These are phyloP conservation scores for Vaccinium darrowii DNA, from an alignment of 148 eudicot genomes.

Conservation along the genomic window DNA sequence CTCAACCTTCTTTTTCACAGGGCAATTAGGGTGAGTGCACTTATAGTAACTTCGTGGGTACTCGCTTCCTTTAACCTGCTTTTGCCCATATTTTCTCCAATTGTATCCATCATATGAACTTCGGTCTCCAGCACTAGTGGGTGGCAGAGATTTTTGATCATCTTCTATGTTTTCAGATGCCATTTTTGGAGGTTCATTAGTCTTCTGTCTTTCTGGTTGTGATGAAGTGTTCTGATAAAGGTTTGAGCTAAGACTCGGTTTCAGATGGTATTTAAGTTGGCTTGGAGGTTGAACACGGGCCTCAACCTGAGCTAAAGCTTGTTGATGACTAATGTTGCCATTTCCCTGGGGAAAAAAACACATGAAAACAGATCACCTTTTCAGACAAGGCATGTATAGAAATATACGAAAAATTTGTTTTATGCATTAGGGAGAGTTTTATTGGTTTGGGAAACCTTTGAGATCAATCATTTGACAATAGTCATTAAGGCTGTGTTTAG, in stretches of 20 bases:
- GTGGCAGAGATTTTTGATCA: slow-evolving; percentile 30
- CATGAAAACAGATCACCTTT: background rate
- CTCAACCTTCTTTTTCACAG: slow-evolving; percentile 82
- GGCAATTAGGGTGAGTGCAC: slow-evolving; percentile 80
- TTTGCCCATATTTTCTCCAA: slow-evolving; percentile 97
- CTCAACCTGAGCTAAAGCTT: slow-evolving; percentile 35
- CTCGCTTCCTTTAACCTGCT: slow-evolving; percentile 98
- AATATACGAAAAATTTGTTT: background rate
- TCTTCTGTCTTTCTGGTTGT: slow-evolving; percentile 27
- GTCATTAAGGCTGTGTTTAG: background rate
- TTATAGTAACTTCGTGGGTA: slow-evolving; percentile 87
- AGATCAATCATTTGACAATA: background rate
- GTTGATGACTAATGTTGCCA: slow-evolving; percentile 34
- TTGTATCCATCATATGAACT: slow-evolving; percentile 79
- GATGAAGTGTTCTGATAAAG: slow-evolving; percentile 23
- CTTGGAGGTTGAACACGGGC: slow-evolving; percentile 29
- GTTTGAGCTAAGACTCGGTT: slow-evolving; percentile 17
- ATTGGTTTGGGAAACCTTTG: background rate
- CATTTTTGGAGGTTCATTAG: slow-evolving; percentile 28
- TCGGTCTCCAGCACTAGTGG: slow-evolving; percentile 36
- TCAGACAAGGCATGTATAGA: background rate
- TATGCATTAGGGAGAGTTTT: background rate
- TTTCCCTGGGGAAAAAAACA: slow-evolving; percentile 39
- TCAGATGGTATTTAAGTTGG: slow-evolving; percentile 20
- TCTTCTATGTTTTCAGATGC: slow-evolving; percentile 28